Evolutionary conservation across 352 stramenopile genomes (phyloP).

Genomic region (Phytophthora sp.): DNA sequence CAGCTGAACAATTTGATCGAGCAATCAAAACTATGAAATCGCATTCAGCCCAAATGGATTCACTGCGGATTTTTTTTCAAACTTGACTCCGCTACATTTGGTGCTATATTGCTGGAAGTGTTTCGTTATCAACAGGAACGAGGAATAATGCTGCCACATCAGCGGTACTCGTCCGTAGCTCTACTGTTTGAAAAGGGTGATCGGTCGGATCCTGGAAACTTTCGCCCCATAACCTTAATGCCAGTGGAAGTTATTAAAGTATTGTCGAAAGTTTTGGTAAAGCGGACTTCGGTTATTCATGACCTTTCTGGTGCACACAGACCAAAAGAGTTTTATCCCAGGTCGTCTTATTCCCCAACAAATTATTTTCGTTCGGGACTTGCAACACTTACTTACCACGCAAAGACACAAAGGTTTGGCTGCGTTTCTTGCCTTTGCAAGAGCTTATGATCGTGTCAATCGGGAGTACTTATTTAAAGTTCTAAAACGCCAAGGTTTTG

Average conservation of each 20-base stretch:
- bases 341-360: neutral
- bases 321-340: neutral
- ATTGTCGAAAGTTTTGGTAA: neutral
- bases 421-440: neutral
- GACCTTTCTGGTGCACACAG: neutral
- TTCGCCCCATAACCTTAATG: neutral
- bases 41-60: too few species aligned
- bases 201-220: too few species aligned
- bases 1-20: too few species aligned
- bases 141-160: too few species aligned
- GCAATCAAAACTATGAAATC: too few species aligned
- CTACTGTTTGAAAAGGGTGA: too few species aligned
- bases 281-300: neutral
- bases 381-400: neutral
- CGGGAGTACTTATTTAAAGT: neutral
- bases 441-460: neutral
- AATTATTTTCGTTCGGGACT: neutral
- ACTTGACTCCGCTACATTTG: too few species aligned
- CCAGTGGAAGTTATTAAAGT: conserved; percentile 1
- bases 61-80: too few species aligned
- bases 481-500: neutral
- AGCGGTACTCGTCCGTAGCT: too few species aligned
- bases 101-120: too few species aligned
- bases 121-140: too few species aligned
- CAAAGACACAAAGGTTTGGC: neutral